Percentiles rank a stretch among this genome's conserved stretches.
Conservation (phyloP, 352 stramenopile genomes). For the Globisporangium yorkense region DNA sequence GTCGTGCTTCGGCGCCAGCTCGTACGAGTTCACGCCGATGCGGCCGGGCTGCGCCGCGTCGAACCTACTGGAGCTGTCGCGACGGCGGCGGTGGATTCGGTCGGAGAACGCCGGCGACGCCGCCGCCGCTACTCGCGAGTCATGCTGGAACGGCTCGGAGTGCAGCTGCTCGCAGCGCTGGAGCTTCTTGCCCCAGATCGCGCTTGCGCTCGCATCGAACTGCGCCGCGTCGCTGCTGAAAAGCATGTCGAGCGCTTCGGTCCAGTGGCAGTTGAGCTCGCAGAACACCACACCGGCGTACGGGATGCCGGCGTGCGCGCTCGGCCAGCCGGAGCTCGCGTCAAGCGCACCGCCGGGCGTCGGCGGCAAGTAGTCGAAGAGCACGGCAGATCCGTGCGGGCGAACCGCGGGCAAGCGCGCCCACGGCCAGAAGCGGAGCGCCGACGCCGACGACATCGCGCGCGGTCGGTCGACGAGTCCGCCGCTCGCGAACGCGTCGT, state of each 20-base stretch:
- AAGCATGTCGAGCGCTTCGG: slow-evolving; percentile 52
- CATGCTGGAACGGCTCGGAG: slow-evolving; percentile 20
- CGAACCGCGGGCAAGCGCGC: no score
- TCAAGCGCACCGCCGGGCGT: not conserved
- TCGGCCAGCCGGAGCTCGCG: slow-evolving; percentile 23
- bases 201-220: slow-evolving; percentile 38
- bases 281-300: slow-evolving; percentile 55
- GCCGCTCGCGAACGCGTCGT: not conserved
- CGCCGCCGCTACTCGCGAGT: not conserved
- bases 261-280: slow-evolving; percentile 42
- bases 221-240: slow-evolving; percentile 48
- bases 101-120: slow-evolving; percentile 12
- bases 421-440: not conserved
- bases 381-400: not conserved
- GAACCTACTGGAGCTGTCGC: slow-evolving; percentile 19
- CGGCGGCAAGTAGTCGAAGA: not conserved
- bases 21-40: slow-evolving; percentile 43
- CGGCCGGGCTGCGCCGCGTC: slow-evolving; percentile 23
- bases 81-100: slow-evolving; percentile 2
- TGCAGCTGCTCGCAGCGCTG: slow-evolving; percentile 47
- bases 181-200: slow-evolving; percentile 51
- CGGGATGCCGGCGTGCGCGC: slow-evolving; percentile 30
- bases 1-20: slow-evolving; percentile 35
- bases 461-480: not conserved
- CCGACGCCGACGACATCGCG: not conserved